These are phyloP conservation scores for Capronia coronata DNA, from an alignment of 2,329 filamentous ascomycete genomes.

Conservation along the genomic window DNA sequence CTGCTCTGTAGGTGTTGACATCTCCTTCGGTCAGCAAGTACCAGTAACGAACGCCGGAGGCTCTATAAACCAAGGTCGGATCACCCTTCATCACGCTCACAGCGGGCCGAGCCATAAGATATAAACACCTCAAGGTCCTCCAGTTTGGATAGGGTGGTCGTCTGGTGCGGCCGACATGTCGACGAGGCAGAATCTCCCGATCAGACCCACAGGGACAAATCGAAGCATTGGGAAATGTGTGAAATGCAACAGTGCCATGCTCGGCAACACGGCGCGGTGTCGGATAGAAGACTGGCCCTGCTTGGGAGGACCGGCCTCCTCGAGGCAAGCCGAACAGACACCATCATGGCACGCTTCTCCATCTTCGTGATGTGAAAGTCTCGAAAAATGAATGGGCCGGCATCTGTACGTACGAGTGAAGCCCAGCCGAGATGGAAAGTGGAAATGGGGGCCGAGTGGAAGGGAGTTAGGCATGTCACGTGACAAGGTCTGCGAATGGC, in stretches of 20 bases:
- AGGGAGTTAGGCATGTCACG: neutral
- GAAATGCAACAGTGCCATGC: neutral
- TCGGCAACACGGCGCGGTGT: neutral
- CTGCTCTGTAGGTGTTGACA: conserved; percentile 19
- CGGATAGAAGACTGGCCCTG: neutral
- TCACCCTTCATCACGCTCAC: neutral
- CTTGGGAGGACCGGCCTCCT: neutral
- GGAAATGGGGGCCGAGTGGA: neutral
- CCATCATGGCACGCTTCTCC: neutral
- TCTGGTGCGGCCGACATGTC: conserved; percentile 7
- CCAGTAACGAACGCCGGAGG: no score
- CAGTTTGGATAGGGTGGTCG: neutral
- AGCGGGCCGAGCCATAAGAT: neutral
- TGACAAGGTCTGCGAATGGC: neutral
- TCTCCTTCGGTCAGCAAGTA: neutral
- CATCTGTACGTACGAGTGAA: neutral
- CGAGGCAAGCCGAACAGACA: neutral
- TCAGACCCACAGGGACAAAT: neutral
- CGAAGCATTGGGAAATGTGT: no score
- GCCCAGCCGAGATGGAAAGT: neutral
- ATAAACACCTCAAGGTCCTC: conserved; percentile 8
- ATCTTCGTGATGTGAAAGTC: no score
- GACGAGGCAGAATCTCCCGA: conserved; percentile 6
- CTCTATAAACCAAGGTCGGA: neutral
- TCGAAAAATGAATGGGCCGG: neutral